A percentile compares a stretch with the other conserved stretches of the same genome.
These are phyloP conservation scores for Backusella liffmaniae DNA, from an alignment of 192 early-diverging fungal species.

Conservation along the genomic window DNA sequence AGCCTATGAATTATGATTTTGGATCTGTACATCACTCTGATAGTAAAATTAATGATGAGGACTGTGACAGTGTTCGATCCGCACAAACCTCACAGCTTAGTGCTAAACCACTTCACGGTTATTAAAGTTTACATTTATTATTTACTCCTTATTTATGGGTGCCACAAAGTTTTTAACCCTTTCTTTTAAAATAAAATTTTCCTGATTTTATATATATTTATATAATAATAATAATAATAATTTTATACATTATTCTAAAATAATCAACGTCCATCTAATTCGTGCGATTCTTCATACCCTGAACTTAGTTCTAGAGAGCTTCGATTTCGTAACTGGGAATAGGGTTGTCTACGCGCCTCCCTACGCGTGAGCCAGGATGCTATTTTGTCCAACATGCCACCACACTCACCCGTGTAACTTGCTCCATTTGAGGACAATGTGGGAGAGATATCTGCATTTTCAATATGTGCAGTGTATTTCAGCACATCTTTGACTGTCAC, in stretches of 20 bases:
- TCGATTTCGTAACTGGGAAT: slow-evolving; percentile 10
- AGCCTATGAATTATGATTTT: slow-evolving; percentile 4
- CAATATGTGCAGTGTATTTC: slow-evolving; percentile 53
- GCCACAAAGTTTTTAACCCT: not conserved
- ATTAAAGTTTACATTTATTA: not conserved
- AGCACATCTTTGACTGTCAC: slow-evolving; percentile 79
- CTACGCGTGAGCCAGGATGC: not conserved
- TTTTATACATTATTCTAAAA: not conserved
- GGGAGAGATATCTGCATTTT: slow-evolving; percentile 17
- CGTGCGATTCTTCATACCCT: not conserved
- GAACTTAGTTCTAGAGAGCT: not conserved
- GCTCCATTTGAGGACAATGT: not conserved
- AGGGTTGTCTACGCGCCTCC: slow-evolving; percentile 1
- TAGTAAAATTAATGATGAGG: slow-evolving; percentile 10
- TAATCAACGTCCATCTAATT: not conserved
- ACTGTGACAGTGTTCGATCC: slow-evolving; percentile 10
- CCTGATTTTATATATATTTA: not conserved
- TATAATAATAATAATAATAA: not conserved
- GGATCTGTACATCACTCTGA: slow-evolving; percentile 4
- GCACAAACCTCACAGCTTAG: not conserved
- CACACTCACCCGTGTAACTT: not conserved
- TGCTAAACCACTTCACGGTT: slow-evolving; percentile 15
- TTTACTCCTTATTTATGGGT: slow-evolving; percentile 7
- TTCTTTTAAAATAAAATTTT: not conserved
- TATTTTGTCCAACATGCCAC: slow-evolving; percentile 12